phyloP scores from a whole-genome alignment of 2,329 filamentous ascomycete genomes.

The Aspergillus puulaauensis region DNA sequence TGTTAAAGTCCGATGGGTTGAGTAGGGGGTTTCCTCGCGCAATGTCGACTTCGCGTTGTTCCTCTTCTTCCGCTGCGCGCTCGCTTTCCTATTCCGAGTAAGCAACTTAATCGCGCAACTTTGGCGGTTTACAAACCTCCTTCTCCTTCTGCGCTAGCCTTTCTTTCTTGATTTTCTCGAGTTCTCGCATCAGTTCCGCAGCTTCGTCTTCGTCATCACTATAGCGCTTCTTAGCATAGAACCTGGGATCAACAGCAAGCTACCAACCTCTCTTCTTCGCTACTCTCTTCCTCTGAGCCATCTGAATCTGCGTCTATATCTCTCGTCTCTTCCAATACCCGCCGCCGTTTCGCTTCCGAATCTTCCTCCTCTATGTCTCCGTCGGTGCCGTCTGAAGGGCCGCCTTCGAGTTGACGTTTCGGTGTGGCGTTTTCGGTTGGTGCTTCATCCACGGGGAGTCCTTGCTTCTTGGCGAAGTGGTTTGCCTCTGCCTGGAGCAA shows the following conservation, averaged over 20 bases:
- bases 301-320: conserved; percentile 84
- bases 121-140: conserved; percentile 50
- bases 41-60: conserved; percentile 82
- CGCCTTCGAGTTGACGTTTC: conserved; percentile 66
- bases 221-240: conserved; percentile 30
- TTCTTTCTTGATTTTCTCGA: conserved; percentile 91
- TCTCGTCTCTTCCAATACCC: conserved; percentile 82
- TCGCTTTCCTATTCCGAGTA: conserved; percentile 65
- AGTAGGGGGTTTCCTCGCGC: conserved; percentile 89
- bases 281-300: conserved; percentile 59
- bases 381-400: conserved; percentile 33
- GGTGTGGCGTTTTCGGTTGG: conserved; percentile 40
- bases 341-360: conserved; percentile 75
- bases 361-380: conserved; percentile 60
- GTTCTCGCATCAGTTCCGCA: conserved; percentile 84
- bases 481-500: conserved; percentile 84
- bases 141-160: conserved; percentile 76
- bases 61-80: conserved; percentile 75
- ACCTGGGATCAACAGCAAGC: background rate
- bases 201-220: conserved; percentile 76
- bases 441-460: conserved; percentile 53
- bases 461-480: conserved; percentile 82
- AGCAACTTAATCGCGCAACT: conserved; percentile 2
- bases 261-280: conserved; percentile 59
- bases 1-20: conserved; percentile 82